phyloP scores from a whole-genome alignment of 345 rosid genomes.

The Nasturtium officinale region DNA sequence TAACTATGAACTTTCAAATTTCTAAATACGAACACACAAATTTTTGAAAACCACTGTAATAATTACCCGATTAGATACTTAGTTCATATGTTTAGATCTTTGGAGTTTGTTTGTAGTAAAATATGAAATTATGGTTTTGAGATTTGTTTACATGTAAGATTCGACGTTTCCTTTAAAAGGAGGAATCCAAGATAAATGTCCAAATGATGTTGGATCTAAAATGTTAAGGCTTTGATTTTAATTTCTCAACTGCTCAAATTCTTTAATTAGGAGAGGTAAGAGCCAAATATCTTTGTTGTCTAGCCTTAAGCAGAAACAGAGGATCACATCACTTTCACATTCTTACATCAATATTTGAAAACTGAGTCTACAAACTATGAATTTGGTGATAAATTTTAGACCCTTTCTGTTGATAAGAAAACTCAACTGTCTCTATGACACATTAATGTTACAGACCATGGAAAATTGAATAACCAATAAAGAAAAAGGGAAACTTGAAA shows the following conservation, averaged over 20 bases:
- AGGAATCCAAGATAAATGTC: slow-evolving; percentile 38
- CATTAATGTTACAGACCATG: slow-evolving; percentile 36
- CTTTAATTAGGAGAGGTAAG: slow-evolving; percentile 44
- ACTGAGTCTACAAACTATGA: slow-evolving; percentile 39
- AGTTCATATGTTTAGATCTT: slow-evolving; percentile 19
- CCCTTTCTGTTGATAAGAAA: slow-evolving; percentile 41
- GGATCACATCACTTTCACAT: slow-evolving; percentile 47
- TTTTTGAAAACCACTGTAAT: slow-evolving; percentile 35
- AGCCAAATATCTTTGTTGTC: slow-evolving; percentile 34
- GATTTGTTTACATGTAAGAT: slow-evolving; percentile 42
- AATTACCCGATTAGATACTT: slow-evolving; percentile 37
- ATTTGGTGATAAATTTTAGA: slow-evolving; percentile 28
- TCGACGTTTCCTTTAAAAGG: slow-evolving; percentile 35
- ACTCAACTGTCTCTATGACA: slow-evolving; percentile 39
- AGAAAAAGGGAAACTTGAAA: slow-evolving; percentile 26
- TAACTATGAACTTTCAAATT: slow-evolving; percentile 32
- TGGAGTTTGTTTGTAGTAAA: slow-evolving; percentile 30
- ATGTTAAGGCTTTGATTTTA: slow-evolving; percentile 29
- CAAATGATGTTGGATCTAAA: slow-evolving; percentile 38
- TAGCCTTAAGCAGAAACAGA: slow-evolving; percentile 42
- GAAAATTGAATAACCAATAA: slow-evolving; percentile 28
- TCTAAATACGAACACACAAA: slow-evolving; percentile 36
- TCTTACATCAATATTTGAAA: slow-evolving; percentile 38
- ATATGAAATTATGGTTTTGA: slow-evolving; percentile 13
- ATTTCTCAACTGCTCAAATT: slow-evolving; percentile 34